Base-by-base conservation (phyloP, 2,329 filamentous ascomycete species). In the Orbilia oligospora region DNA sequence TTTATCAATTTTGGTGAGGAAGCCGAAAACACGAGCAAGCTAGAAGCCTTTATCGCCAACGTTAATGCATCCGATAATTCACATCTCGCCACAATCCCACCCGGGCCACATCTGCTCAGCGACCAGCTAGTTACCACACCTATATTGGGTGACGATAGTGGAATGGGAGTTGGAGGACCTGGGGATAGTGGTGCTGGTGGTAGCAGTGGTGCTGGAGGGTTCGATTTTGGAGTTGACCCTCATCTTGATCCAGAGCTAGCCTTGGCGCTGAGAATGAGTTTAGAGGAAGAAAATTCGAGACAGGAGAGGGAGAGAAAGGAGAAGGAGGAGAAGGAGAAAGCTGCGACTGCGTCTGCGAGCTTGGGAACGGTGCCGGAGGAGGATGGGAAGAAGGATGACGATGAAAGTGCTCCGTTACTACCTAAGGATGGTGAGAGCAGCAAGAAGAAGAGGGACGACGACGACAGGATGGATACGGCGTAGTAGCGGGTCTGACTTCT, bases 261-360 rank as follows among this genome's bases (percentile, higher is more conserved):
- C 22, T 89, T 99, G 81, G 96, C 96, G 66, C 87, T 99, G 84
- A 91, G 96, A 80, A 97, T 99, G 93, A 97, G 93, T 85, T 93
- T 97, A 89, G 96, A 99, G 84, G 96, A 99, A 84, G 96, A 99
- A 86, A 97, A 97, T 87, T 94, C 94, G 79, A 88, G 96, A 82
- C 91, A 97, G 85, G 94, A 97, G 84, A 93, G 93, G 86, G 90
- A 92, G 83, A 93, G 91, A 82, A 90, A 91, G 82, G 90, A 93
- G 80, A 91, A 93, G 81, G 91, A 93, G 81, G 89, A 90, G 76
- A 85, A 87, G 44, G 90, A 90, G 81, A 95, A 94, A 86, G 90
- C 90, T 51, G 81, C 80, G 20, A 55, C 68, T 18, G 81, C 73
- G 9, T 77, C 81, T 27, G 81, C 68, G 20, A 76, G 77, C 55